Conservation (phyloP, 192 early-diverging fungal genomes). For the Geosiphon pyriformis region DNA sequence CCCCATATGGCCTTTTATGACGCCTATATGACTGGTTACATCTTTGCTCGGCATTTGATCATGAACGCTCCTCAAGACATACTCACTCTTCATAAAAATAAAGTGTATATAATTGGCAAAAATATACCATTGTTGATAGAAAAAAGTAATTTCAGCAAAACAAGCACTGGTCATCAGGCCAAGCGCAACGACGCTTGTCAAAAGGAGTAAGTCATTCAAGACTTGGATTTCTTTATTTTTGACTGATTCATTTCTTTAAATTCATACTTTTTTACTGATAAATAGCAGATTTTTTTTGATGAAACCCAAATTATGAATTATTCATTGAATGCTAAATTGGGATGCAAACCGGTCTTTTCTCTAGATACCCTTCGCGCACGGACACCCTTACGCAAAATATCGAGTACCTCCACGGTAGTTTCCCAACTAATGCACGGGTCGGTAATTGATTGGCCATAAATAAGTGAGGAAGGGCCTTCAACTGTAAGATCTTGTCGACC, state of each 20-base stretch:
- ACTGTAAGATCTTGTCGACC: constrained; percentile 65
- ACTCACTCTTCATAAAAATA: constrained; percentile 58
- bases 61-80: constrained; percentile 20
- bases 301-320: not conserved
- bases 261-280: not conserved
- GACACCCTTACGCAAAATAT: constrained; percentile 68
- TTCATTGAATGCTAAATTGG: not conserved
- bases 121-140: constrained; percentile 60
- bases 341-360: not conserved
- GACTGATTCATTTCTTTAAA: not conserved
- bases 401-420: constrained; percentile 72
- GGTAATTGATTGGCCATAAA: constrained; percentile 86
- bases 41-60: constrained; percentile 62
- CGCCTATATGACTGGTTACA: constrained; percentile 94
- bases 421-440: constrained; percentile 95
- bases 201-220: not conserved
- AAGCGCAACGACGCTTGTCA: too few species aligned
- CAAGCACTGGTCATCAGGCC: constrained; percentile 38
- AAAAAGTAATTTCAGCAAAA: constrained; percentile 55
- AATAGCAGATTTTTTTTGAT: not conserved
- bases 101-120: constrained; percentile 84
- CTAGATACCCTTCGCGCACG: constrained; percentile 47
- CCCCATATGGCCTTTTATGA: constrained; percentile 93
- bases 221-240: not conserved
- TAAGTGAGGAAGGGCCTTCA: constrained; percentile 65